Evolutionary conservation across 192 early-diverging fungal species (phyloP).

Genomic region (Coemansia guatemalensis): DNA sequence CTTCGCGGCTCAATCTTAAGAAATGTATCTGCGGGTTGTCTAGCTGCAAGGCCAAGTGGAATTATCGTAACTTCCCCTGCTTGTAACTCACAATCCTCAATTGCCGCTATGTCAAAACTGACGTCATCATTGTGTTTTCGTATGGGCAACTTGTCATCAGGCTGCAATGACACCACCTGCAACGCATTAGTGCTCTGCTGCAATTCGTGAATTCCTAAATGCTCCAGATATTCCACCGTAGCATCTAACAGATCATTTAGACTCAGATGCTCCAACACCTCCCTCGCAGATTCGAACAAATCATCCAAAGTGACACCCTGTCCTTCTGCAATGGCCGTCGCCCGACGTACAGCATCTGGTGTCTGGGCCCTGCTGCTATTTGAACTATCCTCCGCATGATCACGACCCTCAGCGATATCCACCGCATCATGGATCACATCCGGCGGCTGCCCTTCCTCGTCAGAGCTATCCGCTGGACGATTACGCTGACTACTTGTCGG

Average conservation of each 20-base stretch:
- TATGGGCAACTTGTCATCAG: too few species aligned
- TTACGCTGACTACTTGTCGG: too few species aligned
- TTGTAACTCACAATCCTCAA: not conserved
- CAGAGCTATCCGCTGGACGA: not conserved
- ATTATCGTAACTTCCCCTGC: not conserved
- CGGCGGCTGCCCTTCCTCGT: too few species aligned
- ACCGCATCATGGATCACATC: too few species aligned
- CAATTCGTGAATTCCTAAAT: not conserved
- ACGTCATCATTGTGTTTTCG: not conserved
- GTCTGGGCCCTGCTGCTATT: too few species aligned
- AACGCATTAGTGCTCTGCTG: too few species aligned
- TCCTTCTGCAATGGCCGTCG: not conserved
- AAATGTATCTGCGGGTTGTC: not conserved
- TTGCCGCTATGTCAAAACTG: not conserved
- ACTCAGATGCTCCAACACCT: not conserved
- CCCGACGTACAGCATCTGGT: too few species aligned
- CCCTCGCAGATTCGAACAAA: not conserved
- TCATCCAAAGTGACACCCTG: not conserved
- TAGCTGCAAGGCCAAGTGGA: not conserved
- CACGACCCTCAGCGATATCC: too few species aligned
- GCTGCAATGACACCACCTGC: too few species aligned
- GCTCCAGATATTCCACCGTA: not conserved
- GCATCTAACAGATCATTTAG: not conserved
- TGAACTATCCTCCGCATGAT: too few species aligned
- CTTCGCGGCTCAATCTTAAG: not conserved